These are phyloP conservation scores for Geranium brycei DNA, from an alignment of 345 rosid species.

Conservation along the genomic window DNA sequence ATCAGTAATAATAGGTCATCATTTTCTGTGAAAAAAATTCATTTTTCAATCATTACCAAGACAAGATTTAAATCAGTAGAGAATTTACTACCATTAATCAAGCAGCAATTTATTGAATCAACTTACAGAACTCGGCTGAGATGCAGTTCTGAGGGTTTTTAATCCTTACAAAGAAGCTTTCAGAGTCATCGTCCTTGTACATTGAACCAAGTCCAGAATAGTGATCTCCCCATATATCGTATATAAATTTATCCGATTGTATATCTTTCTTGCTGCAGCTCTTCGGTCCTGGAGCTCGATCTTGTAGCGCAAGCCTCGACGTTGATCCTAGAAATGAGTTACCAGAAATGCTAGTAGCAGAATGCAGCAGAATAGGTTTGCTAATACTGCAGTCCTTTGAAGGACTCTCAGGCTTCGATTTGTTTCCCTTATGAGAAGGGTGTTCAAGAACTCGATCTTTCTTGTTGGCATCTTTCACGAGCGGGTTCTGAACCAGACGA, in stretches of 20 bases:
- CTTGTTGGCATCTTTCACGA: slow-evolving; percentile 16
- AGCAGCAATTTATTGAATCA: slow-evolving; percentile 1
- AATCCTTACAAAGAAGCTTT: slow-evolving; percentile 82
- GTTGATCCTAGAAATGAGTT: slow-evolving; percentile 24
- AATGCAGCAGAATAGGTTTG: slow-evolving; percentile 31
- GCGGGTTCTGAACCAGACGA: slow-evolving; percentile 19
- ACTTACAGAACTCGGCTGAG: slow-evolving; percentile 41
- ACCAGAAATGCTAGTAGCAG: slow-evolving; percentile 22
- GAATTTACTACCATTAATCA: too few relatives aligned
- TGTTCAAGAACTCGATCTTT: slow-evolving; percentile 20
- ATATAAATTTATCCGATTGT: slow-evolving; percentile 31
- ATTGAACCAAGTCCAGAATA: slow-evolving; percentile 35
- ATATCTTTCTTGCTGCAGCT: slow-evolving; percentile 14
- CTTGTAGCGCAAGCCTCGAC: slow-evolving; percentile 44
- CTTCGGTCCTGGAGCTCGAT: slow-evolving; percentile 69
- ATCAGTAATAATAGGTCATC: too few relatives aligned
- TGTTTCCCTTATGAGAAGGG: slow-evolving; percentile 8
- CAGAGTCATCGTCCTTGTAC: slow-evolving; percentile 30
- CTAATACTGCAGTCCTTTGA: slow-evolving; percentile 10
- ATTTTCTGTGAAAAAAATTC: too few relatives aligned
- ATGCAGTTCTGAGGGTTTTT: slow-evolving; percentile 43
- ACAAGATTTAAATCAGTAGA: too few relatives aligned
- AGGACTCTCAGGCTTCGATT: slow-evolving; percentile 5
- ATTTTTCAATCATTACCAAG: too few relatives aligned
- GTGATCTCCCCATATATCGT: slow-evolving; percentile 90